phyloP scores from a whole-genome alignment of 176 grass and related monocot species.

The Lolium perenne region DNA sequence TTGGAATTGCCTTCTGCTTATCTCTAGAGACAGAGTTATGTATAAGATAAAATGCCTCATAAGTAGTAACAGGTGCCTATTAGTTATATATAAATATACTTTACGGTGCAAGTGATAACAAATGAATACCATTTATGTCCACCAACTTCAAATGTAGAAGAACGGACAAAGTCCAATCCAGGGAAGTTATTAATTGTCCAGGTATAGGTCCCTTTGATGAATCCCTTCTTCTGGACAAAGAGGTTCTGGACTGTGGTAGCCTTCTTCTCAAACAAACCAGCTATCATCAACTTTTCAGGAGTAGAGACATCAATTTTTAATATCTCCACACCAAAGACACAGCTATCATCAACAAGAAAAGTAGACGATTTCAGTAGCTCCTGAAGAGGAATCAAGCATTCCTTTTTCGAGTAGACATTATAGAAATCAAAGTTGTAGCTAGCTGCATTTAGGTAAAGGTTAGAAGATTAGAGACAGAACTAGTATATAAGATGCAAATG shows the following conservation, averaged over 20 bases:
- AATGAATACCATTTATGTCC: slow-evolving; percentile 33
- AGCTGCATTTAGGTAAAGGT: neutral
- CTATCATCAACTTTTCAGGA: slow-evolving; percentile 7
- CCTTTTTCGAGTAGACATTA: neutral
- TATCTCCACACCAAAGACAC: slow-evolving; percentile 45
- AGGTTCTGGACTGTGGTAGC: slow-evolving; percentile 24
- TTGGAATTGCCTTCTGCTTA: neutral
- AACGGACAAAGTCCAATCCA: slow-evolving; percentile 7
- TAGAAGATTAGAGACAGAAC: slow-evolving; percentile 11
- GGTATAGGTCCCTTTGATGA: slow-evolving; percentile 41
- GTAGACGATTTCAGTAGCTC: slow-evolving; percentile 36
- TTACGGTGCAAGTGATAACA: neutral
- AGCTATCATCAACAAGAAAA: slow-evolving; percentile 46
- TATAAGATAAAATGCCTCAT: neutral
- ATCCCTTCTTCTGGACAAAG: slow-evolving; percentile 44
- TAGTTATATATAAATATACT: neutral
- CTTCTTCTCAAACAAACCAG: slow-evolving; percentile 25
- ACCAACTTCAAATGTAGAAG: slow-evolving; percentile 31
- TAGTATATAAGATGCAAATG: slow-evolving; percentile 13
- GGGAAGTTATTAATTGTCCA: slow-evolving; percentile 34
- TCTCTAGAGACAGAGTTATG: neutral
- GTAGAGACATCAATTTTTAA: slow-evolving; percentile 2
- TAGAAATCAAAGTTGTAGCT: slow-evolving; percentile 24
- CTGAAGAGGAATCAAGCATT: slow-evolving; percentile 33
- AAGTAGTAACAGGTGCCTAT: neutral